A percentile compares a stretch with the other conserved stretches of the same genome.
phyloP scores from a whole-genome alignment of 2,329 filamentous ascomycete species.

The Madurella mycetomatis region DNA sequence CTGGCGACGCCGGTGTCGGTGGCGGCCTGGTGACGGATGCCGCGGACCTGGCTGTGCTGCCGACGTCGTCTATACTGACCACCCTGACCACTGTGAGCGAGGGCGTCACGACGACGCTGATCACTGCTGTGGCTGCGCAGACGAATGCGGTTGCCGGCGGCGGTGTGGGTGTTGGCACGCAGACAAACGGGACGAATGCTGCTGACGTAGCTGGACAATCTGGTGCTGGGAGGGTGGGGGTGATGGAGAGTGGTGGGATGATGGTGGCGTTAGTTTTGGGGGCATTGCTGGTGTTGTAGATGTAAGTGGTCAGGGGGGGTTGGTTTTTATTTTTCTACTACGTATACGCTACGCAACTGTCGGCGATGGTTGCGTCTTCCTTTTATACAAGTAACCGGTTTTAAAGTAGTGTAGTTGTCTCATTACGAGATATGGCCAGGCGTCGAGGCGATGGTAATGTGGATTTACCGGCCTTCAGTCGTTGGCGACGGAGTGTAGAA shows the following conservation, averaged over 20 bases:
- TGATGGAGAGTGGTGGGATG: background rate
- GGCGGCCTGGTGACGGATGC: background rate
- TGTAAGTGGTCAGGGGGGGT: background rate
- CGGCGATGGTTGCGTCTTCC: background rate
- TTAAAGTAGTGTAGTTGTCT: background rate
- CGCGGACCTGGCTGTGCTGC: background rate
- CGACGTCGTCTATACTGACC: background rate
- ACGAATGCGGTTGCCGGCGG: background rate
- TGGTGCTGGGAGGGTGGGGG: background rate
- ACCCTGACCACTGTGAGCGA: conserved; percentile 11
- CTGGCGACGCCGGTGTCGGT: background rate
- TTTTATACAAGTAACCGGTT: background rate
- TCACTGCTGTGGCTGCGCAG: conserved; percentile 9
- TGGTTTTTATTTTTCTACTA: no score
- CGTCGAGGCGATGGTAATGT: background rate
- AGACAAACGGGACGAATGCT: background rate
- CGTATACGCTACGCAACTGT: background rate
- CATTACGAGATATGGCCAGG: background rate
- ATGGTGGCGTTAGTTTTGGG: background rate
- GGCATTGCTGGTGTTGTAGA: background rate
- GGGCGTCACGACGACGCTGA: conserved; percentile 8
- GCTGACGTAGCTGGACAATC: background rate
- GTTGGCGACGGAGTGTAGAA: no score
- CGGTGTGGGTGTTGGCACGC: background rate
- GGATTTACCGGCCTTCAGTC: no score